These are phyloP conservation scores for Quercus aquifolioides DNA, from an alignment of 306 rosid species.

Conservation along the genomic window DNA sequence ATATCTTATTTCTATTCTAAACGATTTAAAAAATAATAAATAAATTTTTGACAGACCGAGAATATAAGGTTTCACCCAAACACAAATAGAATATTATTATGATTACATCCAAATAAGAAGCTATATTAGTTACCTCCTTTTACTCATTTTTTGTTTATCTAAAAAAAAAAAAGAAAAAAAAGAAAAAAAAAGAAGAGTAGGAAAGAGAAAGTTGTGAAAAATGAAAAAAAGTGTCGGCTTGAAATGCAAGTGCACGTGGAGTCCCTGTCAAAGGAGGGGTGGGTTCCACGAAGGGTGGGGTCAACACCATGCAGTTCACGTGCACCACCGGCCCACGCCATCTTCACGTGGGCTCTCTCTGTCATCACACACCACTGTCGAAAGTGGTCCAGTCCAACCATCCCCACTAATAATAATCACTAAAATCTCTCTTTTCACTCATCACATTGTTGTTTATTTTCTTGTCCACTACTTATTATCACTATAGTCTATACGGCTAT, in stretches of 20 bases:
- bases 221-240: slow-evolving; percentile 25
- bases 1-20: no score
- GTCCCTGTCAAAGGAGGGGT: slow-evolving; percentile 19
- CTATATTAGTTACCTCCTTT: no score
- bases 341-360: slow-evolving; percentile 35
- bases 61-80: no score
- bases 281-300: slow-evolving; percentile 19
- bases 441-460: no score
- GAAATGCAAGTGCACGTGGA: slow-evolving; percentile 18
- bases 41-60: no score
- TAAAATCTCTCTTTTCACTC: neutral
- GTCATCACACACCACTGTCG: slow-evolving; percentile 25
- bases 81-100: no score
- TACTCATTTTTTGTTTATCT: no score
- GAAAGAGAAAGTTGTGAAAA: neutral
- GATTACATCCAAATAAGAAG: accelerated
- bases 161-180: no score
- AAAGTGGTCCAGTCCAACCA: slow-evolving; percentile 45
- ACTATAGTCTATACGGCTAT: neutral
- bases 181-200: neutral
- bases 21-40: no score
- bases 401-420: slow-evolving; percentile 17
- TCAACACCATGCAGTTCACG: slow-evolving; percentile 44
- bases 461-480: no score
- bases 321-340: slow-evolving; percentile 31